Conservation (phyloP, 257 asterid species). For the Coffea eugenioides region DNA sequence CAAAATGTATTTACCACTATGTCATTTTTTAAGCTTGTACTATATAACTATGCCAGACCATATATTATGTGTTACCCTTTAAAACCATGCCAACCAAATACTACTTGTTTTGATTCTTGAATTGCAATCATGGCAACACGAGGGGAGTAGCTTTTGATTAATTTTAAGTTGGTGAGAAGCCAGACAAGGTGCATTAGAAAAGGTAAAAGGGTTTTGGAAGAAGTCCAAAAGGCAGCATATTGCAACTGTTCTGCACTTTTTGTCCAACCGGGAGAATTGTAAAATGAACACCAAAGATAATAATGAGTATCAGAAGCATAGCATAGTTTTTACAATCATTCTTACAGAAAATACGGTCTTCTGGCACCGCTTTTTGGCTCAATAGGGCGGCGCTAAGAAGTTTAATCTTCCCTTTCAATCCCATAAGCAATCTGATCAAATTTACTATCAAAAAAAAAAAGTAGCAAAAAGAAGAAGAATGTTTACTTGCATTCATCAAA, state of each 20-base stretch:
- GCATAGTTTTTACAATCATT: conserved; percentile 16
- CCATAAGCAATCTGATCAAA: not conserved
- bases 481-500: not conserved
- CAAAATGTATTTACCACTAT: not conserved
- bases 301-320: conserved; percentile 35
- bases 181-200: conserved; percentile 59
- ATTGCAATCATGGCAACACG: conserved; percentile 61
- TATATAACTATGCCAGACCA: not conserved
- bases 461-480: not conserved
- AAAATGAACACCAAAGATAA: conserved; percentile 30
- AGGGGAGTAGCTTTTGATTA: conserved; percentile 31
- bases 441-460: too few relatives aligned
- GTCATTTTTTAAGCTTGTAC: not conserved
- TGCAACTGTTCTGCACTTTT: conserved; percentile 26
- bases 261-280: conserved; percentile 26
- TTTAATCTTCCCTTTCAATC: not conserved
- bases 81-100: conserved; percentile 8
- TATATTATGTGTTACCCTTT: not conserved
- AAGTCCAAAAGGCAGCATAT: conserved; percentile 32
- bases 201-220: conserved; percentile 33
- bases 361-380: conserved; percentile 39
- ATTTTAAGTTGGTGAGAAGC: conserved; percentile 20
- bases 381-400: conserved; percentile 34
- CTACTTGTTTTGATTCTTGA: conserved; percentile 23
- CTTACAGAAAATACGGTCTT: conserved; percentile 26